These are phyloP conservation scores for Saturnispora besseyi DNA, from an alignment of 805 yeast genomes.

Conservation along the genomic window DNA sequence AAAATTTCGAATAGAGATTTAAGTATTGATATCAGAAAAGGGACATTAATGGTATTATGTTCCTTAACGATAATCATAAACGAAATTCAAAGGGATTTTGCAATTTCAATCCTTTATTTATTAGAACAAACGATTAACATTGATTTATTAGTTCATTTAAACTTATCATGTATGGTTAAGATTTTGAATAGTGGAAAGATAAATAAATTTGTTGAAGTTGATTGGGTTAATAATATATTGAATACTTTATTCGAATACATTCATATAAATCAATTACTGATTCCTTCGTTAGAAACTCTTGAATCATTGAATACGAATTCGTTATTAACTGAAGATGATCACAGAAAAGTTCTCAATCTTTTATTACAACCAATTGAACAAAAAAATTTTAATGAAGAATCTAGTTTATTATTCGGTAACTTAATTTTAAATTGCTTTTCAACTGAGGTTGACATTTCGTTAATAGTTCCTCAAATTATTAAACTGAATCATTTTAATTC, in stretches of 20 bases:
- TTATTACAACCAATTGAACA: not conserved
- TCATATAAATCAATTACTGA: constrained; percentile 16
- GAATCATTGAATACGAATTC: constrained; percentile 7
- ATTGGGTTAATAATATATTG: constrained; percentile 19
- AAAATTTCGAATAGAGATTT: constrained; percentile 25
- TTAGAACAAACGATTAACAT: constrained; percentile 21
- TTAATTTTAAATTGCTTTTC: not conserved
- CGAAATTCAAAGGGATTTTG: not conserved
- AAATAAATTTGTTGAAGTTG: constrained; percentile 3
- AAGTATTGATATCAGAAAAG: constrained; percentile 27
- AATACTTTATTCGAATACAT: constrained; percentile 15
- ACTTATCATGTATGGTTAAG: constrained; percentile 17
- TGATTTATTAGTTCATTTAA: constrained; percentile 22
- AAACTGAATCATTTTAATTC: not conserved
- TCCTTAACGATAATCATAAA: constrained; percentile 4
- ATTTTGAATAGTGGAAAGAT: constrained; percentile 12
- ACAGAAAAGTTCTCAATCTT: constrained; percentile 1
- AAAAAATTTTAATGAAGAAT: not conserved
- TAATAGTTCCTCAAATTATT: not conserved
- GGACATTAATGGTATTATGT: constrained; percentile 20
- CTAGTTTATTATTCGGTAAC: not conserved
- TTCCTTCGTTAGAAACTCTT: constrained; percentile 15
- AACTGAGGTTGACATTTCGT: not conserved
- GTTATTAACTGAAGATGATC: constrained; percentile 10
- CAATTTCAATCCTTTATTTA: constrained; percentile 11